A percentile compares a stretch with the other conserved stretches of the same genome.
These are phyloP conservation scores for Hygrocybe coccinea DNA, from an alignment of 768 basidiomycete genomes.

Conservation along the genomic window DNA sequence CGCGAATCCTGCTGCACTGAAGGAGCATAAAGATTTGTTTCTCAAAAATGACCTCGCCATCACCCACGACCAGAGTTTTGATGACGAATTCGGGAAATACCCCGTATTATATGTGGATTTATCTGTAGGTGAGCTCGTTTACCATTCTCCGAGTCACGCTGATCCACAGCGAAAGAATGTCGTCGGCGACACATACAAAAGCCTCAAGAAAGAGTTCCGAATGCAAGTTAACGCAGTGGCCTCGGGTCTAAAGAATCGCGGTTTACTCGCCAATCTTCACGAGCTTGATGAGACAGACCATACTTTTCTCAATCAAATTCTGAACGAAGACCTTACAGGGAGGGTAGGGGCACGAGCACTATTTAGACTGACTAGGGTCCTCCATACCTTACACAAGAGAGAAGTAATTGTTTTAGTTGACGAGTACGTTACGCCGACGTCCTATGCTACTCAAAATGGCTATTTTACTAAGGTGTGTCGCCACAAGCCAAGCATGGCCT, in stretches of 20 bases:
- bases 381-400: conserved; percentile 3
- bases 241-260: neutral
- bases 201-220: neutral
- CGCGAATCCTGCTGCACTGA: neutral
- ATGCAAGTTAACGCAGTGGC: neutral
- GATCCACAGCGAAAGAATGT: neutral
- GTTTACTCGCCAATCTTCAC: neutral
- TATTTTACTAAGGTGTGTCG: conserved; percentile 4
- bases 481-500: conserved; percentile 1
- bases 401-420: conserved; percentile 4
- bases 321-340: neutral
- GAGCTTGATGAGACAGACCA: neutral
- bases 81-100: neutral
- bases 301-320: neutral
- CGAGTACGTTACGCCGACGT: conserved; percentile 1
- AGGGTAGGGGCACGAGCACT: neutral
- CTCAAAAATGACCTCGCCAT: neutral
- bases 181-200: neutral
- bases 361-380: neutral
- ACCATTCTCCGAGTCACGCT: neutral
- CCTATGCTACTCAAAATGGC: neutral
- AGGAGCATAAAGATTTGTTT: conserved; percentile 1
- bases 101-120: conserved; percentile 5
- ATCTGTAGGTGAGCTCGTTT: neutral
- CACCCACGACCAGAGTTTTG: neutral